Base-by-base conservation (phyloP, 2,329 filamentous ascomycete genomes). In the Neodidymelliopsis sp. region DNA sequence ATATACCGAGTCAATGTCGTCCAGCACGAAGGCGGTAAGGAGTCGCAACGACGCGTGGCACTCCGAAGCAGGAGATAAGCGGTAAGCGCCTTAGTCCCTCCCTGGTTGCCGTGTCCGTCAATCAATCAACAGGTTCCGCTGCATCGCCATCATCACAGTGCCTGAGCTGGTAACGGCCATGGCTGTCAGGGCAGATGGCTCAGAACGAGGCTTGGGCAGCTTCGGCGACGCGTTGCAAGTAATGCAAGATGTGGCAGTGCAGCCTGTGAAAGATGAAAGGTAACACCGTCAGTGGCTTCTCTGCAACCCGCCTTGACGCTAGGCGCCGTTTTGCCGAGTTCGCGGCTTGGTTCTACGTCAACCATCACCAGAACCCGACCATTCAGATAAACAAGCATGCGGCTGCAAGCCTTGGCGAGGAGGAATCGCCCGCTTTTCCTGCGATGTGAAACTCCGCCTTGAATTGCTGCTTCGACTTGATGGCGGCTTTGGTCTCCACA, bases 311-410 rank as follows among this genome's bases (percentile, higher is more conserved):
- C n/a, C n/a, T 18, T 6, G 3, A 29, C 28, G 22, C 39, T 44
- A 29, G 34, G 16, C 34, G 39, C 47, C 47, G 47, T 27, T 49
- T 40, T 39, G 12, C 47, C 47, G 47, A 44, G 19, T 24, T 24
- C 18, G 20, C 16, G 39, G 28, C 47, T 49, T 44, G 47, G 47
- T 40, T n/a, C 10, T 12, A 38, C 34, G 47, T 44, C 39, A 25
- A 39, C 39, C 47, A 11, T 40, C 24, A 35, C 19, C 34, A 34
- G 10, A 29, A n/a, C 8, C 16, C 39, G 34, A 27, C 39, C 39
- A 44, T 19, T 49, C 28, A 49, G 34, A 35, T 16, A 16, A 35
- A 43, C 19, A 29, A 33, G 19, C 33, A 15, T 30, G 34, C 33
- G 13, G 34, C 39, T 38, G 16, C 22, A 11, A 30, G 3, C 4